Evolutionary conservation across 305 asterid genomes (phyloP).

Genomic region (Solanum hybrid): DNA sequence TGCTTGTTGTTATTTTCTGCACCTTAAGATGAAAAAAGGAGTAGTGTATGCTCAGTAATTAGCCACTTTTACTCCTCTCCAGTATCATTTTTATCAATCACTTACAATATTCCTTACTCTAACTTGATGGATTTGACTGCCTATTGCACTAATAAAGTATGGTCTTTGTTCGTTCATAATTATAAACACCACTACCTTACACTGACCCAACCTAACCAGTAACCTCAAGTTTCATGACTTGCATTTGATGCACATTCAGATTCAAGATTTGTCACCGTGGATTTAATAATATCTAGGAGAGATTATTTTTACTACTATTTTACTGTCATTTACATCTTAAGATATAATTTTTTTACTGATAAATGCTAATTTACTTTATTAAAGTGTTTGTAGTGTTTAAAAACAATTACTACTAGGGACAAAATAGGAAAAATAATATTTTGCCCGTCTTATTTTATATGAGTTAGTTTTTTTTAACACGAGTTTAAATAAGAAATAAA

Average conservation of each 20-base stretch:
- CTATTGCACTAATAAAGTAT: conserved; percentile 8
- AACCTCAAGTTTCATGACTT: background rate
- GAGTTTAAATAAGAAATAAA: no score
- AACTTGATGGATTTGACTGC: conserved; percentile 17
- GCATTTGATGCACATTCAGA: background rate
- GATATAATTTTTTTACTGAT: no score
- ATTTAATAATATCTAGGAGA: background rate
- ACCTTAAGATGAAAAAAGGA: background rate
- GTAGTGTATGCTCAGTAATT: background rate
- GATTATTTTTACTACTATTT: background rate
- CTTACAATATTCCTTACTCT: background rate
- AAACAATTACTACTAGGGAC: background rate
- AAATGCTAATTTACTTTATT: background rate
- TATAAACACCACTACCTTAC: background rate
- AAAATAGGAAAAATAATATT: background rate
- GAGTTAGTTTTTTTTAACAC: no score
- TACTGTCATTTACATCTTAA: background rate
- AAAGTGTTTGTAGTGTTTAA: background rate
- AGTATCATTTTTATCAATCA: background rate
- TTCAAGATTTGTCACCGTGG: background rate
- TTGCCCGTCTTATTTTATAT: no score
- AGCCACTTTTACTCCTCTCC: background rate
- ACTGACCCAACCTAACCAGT: background rate
- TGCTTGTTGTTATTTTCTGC: conserved; percentile 8
- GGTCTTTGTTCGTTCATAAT: conserved; percentile 15